Percentiles rank a stretch among this genome's conserved stretches.
Evolutionary conservation across 129 eudicot species (phyloP).

Genomic region (Artemisia argyi): DNA sequence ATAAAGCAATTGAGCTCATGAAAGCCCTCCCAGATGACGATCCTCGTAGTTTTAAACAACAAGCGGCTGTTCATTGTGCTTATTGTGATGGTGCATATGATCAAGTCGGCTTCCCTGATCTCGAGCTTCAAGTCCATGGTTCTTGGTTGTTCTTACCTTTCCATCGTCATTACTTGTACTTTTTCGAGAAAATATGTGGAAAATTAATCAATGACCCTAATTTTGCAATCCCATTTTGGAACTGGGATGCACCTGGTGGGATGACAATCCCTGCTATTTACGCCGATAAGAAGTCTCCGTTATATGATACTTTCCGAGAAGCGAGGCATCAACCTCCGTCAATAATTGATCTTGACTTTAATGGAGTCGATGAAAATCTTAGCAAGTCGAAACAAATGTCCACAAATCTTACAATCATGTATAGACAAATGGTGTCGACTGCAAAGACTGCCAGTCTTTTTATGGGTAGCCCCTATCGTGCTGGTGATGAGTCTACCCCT

Average conservation of each 20-base stretch:
- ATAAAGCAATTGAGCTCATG: slow-evolving; percentile 60
- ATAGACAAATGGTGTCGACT: slow-evolving; percentile 50
- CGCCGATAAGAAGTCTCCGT: slow-evolving; percentile 37
- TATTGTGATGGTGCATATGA: slow-evolving; percentile 62
- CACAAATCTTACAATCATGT: slow-evolving; percentile 56
- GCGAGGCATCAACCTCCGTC: slow-evolving; percentile 39
- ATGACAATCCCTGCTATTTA: slow-evolving; percentile 55
- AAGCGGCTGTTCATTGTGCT: slow-evolving; percentile 71
- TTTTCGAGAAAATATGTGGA: slow-evolving; percentile 57
- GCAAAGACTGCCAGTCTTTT: slow-evolving; percentile 41
- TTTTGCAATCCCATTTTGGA: slow-evolving; percentile 59
- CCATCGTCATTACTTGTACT: slow-evolving; percentile 59
- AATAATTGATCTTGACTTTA: slow-evolving; percentile 44
- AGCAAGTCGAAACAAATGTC: slow-evolving; percentile 30
- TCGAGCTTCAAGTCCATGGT: slow-evolving; percentile 58
- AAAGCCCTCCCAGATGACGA: slow-evolving; percentile 56
- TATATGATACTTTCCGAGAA: slow-evolving; percentile 44
- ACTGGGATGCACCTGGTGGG: slow-evolving; percentile 54
- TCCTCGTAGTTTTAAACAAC: slow-evolving; percentile 60
- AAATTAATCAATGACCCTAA: slow-evolving; percentile 47
- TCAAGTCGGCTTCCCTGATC: slow-evolving; percentile 51
- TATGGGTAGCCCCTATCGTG: slow-evolving; percentile 50
- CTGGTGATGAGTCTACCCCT: slow-evolving; percentile 41
- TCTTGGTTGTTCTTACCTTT: slow-evolving; percentile 75
- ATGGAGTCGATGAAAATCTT: slow-evolving; percentile 36